A percentile compares a stretch with the other conserved stretches of the same genome.
Evolutionary conservation across 2,329 filamentous ascomycete species (phyloP).

Genomic region (Pseudogymnoascus sp.): DNA sequence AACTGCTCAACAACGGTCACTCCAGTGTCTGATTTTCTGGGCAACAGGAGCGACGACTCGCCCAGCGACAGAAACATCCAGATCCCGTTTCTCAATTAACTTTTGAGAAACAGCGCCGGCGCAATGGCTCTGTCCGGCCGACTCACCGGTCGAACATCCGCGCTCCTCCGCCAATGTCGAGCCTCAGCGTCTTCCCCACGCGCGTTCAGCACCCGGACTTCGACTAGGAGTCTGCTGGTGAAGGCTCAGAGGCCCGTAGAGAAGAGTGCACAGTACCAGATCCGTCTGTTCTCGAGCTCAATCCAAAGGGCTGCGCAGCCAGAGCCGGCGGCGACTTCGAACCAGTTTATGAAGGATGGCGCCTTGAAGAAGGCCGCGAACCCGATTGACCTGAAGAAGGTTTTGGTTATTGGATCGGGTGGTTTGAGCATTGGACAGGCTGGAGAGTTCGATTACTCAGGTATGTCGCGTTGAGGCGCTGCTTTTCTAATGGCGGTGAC

Average conservation of each 20-base stretch:
- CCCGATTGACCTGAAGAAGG: slow-evolving; percentile 89
- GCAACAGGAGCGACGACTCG: slow-evolving; percentile 9
- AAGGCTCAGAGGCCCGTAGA: slow-evolving; percentile 21
- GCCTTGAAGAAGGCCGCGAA: slow-evolving; percentile 71
- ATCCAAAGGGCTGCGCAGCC: slow-evolving; percentile 41
- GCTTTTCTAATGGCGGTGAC: not conserved
- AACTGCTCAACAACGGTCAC: slow-evolving; percentile 16
- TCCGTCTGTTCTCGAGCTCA: slow-evolving; percentile 30
- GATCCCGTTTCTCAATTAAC: not conserved
- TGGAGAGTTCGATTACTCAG: slow-evolving; percentile 98
- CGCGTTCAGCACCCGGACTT: slow-evolving; percentile 27
- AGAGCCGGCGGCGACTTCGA: slow-evolving; percentile 72
- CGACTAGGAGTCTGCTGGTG: slow-evolving; percentile 23
- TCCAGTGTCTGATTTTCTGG: slow-evolving; percentile 9
- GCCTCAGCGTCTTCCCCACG: slow-evolving; percentile 22
- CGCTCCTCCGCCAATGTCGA: slow-evolving; percentile 29
- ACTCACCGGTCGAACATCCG: slow-evolving; percentile 27
- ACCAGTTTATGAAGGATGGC: slow-evolving; percentile 72
- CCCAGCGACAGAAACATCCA: slow-evolving; percentile 10
- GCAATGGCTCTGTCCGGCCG: slow-evolving; percentile 32
- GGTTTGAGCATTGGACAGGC: slow-evolving; percentile 95
- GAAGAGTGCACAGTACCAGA: slow-evolving; percentile 23
- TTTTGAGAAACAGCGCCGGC: slow-evolving; percentile 17
- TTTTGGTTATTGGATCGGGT: slow-evolving; percentile 91
- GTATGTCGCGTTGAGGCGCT: slow-evolving; percentile 46